Conservation (phyloP, 768 basidiomycete species). For the Rhodosporidiobolus sp. region DNA sequence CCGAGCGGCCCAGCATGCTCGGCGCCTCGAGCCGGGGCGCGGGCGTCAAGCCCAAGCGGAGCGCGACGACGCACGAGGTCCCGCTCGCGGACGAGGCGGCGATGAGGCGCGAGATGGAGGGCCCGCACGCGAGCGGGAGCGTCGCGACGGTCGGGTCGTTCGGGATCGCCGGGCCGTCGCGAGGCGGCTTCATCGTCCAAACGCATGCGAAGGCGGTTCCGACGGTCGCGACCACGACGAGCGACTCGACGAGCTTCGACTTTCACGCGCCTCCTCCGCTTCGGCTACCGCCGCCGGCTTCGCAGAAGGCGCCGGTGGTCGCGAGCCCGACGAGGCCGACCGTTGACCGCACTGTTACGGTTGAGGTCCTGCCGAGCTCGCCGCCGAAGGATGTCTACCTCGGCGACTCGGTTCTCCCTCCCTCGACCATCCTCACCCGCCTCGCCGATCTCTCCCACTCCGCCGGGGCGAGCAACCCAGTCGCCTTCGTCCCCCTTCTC, state of each 20-base stretch:
- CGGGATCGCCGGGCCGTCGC: constrained; percentile 22
- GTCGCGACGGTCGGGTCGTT: background rate
- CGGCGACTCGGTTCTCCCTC: constrained; percentile 25
- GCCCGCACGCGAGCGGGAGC: background rate
- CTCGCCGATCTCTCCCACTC: constrained; percentile 4
- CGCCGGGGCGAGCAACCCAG: background rate
- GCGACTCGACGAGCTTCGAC: constrained; percentile 15
- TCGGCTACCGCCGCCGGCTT: background rate
- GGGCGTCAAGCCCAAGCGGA: constrained; percentile 28
- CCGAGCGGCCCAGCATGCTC: constrained; percentile 18
- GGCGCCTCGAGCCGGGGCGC: constrained; percentile 32
- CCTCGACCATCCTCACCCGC: constrained; percentile 32
- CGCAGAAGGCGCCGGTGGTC: background rate
- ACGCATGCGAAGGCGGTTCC: constrained; percentile 27
- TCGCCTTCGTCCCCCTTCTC: constrained; percentile 25
- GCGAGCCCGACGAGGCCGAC: constrained; percentile 1
- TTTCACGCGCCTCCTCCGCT: constrained; percentile 13
- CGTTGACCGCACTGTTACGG: constrained; percentile 11
- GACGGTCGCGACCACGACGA: constrained; percentile 32
- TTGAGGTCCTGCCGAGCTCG: constrained; percentile 16
- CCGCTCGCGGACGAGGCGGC: constrained; percentile 15
- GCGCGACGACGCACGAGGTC: constrained; percentile 22
- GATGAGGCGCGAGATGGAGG: background rate
- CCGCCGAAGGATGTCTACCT: background rate
- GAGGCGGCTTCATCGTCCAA: constrained; percentile 38